Percentiles rank a stretch among this genome's conserved stretches.
Evolutionary conservation across 805 yeast species (phyloP).

Genomic region (Starmerella apis): DNA sequence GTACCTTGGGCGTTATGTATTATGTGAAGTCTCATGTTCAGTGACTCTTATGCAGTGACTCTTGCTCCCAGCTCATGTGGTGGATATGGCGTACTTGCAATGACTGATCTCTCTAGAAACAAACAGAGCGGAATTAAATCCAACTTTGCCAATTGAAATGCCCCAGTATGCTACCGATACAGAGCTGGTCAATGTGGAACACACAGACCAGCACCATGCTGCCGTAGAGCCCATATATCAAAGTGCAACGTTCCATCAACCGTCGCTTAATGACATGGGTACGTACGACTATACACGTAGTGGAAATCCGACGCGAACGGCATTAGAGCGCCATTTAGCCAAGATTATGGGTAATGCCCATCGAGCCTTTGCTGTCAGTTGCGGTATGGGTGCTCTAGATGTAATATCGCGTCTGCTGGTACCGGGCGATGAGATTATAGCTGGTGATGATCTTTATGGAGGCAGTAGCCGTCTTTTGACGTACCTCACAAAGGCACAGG

Average conservation of each 20-base stretch:
- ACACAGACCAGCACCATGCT: conserved; percentile 62
- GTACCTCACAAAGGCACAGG: conserved; percentile 53
- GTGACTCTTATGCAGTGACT: too few species aligned
- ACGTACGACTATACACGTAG: conserved; percentile 80
- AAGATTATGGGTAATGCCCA: conserved; percentile 62
- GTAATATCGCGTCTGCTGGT: conserved; percentile 60
- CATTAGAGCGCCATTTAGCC: conserved; percentile 65
- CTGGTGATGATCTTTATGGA: conserved; percentile 92
- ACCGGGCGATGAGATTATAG: conserved; percentile 85
- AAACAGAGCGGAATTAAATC: too few species aligned
- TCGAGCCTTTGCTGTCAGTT: conserved; percentile 67
- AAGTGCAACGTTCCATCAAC: conserved; percentile 88
- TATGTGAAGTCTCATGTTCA: too few species aligned
- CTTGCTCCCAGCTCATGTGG: too few species aligned
- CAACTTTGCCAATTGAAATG: too few species aligned
- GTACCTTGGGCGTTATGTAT: too few species aligned
- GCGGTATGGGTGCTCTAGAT: conserved; percentile 91
- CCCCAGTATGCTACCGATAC: conserved; percentile 42
- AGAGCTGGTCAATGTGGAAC: conserved; percentile 52
- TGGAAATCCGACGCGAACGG: conserved; percentile 87
- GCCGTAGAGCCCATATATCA: conserved; percentile 84
- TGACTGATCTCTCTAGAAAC: too few species aligned
- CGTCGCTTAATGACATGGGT: conserved; percentile 61
- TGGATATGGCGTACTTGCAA: too few species aligned
- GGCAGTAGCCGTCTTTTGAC: conserved; percentile 83